Evolutionary conservation across 2,329 filamentous ascomycete species (phyloP).

Genomic region (Cladosporium sp.): DNA sequence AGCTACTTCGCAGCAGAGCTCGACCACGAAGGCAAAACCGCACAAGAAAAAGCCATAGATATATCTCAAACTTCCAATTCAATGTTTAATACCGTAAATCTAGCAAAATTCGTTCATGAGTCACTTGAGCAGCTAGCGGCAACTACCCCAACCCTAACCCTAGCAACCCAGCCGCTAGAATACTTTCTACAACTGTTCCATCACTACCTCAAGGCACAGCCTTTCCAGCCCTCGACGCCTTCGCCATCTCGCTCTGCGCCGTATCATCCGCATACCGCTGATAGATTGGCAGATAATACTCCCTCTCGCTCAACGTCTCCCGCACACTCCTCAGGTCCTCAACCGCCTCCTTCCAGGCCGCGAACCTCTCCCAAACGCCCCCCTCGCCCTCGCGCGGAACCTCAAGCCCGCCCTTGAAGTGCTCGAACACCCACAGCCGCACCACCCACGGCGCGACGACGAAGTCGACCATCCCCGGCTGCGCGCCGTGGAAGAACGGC

Average conservation of each 20-base stretch:
- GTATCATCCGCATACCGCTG: conserved; percentile 42
- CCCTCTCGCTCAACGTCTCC: conserved; percentile 61
- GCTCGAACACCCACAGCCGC: conserved; percentile 66
- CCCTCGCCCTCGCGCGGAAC: conserved; percentile 41
- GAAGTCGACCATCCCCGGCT: conserved; percentile 63
- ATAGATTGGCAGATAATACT: conserved; percentile 64
- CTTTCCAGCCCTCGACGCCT: conserved; percentile 51
- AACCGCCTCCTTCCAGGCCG: conserved; percentile 57
- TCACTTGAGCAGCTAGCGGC: too few species aligned
- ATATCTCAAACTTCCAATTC: too few species aligned
- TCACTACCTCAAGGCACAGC: conserved; percentile 48
- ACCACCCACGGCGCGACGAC: conserved; percentile 65
- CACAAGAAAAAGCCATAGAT: too few species aligned
- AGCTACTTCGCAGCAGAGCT: too few species aligned
- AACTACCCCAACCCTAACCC: too few species aligned
- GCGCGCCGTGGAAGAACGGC: conserved; percentile 61
- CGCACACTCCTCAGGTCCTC: conserved; percentile 55
- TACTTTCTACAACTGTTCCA: too few species aligned
- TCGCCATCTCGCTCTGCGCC: conserved; percentile 43
- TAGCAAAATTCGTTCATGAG: too few species aligned
- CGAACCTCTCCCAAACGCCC: conserved; percentile 58
- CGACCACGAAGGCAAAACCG: too few species aligned
- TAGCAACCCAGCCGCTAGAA: too few species aligned
- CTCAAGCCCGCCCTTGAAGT: conserved; percentile 59
- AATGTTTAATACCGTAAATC: too few species aligned